Evolutionary conservation across 129 eudicot genomes (phyloP), one percentile per base, ranked within the genome.

Genomic region (Lonicera japonica): DNA sequence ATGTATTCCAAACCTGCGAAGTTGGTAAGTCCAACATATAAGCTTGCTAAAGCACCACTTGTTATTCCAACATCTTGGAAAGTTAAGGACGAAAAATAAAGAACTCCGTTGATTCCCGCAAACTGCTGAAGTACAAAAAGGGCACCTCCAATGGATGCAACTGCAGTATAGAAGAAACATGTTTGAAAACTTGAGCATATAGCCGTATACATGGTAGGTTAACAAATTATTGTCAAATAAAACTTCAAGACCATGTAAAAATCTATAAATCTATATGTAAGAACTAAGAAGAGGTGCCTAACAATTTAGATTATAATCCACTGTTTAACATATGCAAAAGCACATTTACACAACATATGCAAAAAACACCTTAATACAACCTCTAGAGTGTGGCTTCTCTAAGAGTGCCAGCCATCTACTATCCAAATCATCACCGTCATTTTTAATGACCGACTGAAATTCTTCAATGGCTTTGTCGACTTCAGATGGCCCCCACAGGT

Each of bases 51-150:
- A 65, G 83, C 97, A 68, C 83, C 73, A 47, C 81, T 85, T 58
- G 95, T 72, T 69, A 89, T 80, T 63, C 97, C 97, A 65, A 83
- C 95, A 66, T 85, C 95, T 74, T 73, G 68, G 65, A 89, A 89
- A 68, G 90, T 85, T 75, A 89, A 80, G 14, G 97, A 89, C 23
- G 96, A 85, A 69, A 85, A 89, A 64, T 89, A 89, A 53, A 89
- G 95, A 76, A 89, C 90, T 45, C 90, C 97, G 69, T 89, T 89
- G 67, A 89, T 85, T 47, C 97, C 97, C 56, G 97, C 86, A 64
- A 89, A 82, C 72, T 89, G 97, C 54, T 89, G 97, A 60, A 89
- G 87, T 34, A 82, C 72, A 58, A 89, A 89, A 40, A 89, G 83
- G 21, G 83, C 61, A 48, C 95, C 95, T 83, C 97, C 97, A 60